These are phyloP conservation scores for Gossypium davidsonii DNA, from an alignment of 441 rosid genomes.

Conservation along the genomic window DNA sequence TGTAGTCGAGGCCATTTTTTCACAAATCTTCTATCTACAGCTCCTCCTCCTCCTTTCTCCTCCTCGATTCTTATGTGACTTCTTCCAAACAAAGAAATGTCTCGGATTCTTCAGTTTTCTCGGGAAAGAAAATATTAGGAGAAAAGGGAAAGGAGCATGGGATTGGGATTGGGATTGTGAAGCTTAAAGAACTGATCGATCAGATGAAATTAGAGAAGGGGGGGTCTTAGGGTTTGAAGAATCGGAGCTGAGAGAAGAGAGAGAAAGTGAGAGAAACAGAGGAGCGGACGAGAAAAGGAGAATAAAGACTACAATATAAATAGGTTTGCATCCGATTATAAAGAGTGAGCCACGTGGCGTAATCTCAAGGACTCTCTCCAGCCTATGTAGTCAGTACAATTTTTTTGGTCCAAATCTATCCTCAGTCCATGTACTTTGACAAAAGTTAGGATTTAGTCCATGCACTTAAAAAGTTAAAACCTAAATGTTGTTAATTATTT, in stretches of 20 bases:
- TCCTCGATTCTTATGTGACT: neutral
- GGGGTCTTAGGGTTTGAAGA: slow-evolving; percentile 23
- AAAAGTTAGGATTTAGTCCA: no score
- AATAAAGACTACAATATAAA: slow-evolving; percentile 81
- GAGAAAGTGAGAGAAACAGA: slow-evolving; percentile 1
- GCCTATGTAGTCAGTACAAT: neutral
- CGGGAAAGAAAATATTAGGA: neutral
- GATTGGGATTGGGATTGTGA: neutral
- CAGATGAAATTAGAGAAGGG: neutral
- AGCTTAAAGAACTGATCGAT: neutral
- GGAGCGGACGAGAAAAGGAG: slow-evolving; percentile 53
- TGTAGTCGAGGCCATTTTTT: slow-evolving; percentile 50
- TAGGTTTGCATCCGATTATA: slow-evolving; percentile 98
- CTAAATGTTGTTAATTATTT: no score
- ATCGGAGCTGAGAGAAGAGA: slow-evolving; percentile 18
- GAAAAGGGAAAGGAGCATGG: neutral
- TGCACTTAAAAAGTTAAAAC: no score
- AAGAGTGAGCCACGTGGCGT: slow-evolving; percentile 56
- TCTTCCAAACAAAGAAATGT: neutral
- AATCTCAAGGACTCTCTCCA: slow-evolving; percentile 21
- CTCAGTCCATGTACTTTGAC: no score
- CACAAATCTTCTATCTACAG: slow-evolving; percentile 10
- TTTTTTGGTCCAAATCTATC: no score
- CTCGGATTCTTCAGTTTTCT: neutral
- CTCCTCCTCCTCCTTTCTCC: slow-evolving; percentile 9